Evolutionary conservation across 768 basidiomycete genomes (phyloP).

Genomic region (Suillus cothurnatus): DNA sequence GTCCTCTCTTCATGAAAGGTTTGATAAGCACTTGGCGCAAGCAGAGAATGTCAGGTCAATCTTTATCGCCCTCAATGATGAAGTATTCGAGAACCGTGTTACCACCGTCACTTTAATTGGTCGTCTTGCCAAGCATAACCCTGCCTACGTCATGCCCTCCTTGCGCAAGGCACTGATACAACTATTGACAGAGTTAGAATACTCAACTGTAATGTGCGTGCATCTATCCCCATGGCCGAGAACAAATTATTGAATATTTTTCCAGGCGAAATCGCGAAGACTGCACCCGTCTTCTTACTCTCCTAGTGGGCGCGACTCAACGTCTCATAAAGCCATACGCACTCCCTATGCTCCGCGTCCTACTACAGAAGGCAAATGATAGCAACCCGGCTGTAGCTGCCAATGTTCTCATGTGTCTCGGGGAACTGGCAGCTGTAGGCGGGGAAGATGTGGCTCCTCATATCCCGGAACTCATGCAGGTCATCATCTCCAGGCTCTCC

Average conservation of each 20-base stretch:
- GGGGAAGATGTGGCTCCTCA: constrained; percentile 88
- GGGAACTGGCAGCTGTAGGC: constrained; percentile 89
- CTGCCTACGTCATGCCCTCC: constrained; percentile 98
- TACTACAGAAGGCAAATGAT: constrained; percentile 89
- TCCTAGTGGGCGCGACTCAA: constrained; percentile 89
- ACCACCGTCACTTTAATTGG: constrained; percentile 92
- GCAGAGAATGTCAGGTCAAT: constrained; percentile 97
- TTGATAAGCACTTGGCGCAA: constrained; percentile 96
- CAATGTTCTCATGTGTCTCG: constrained; percentile 91
- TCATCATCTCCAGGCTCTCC: constrained; percentile 86
- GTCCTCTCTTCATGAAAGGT: constrained; percentile 84
- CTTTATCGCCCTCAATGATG: constrained; percentile 97
- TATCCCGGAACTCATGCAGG: constrained; percentile 85
- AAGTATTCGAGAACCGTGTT: constrained; percentile 90
- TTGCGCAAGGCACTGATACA: constrained; percentile 95
- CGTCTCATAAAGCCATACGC: constrained; percentile 96
- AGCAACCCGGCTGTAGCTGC: constrained; percentile 86
- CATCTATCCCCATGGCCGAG: constrained; percentile 6
- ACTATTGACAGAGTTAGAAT: constrained; percentile 94
- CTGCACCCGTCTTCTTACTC: constrained; percentile 85
- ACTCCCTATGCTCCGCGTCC: constrained; percentile 89
- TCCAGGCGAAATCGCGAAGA: constrained; percentile 85
- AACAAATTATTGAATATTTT: neutral
- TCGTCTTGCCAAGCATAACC: constrained; percentile 91
- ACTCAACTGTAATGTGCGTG: constrained; percentile 84